These are phyloP conservation scores for Chrysoporthe deuterocubensis DNA, from an alignment of 2,329 filamentous ascomycete genomes.

Conservation along the genomic window DNA sequence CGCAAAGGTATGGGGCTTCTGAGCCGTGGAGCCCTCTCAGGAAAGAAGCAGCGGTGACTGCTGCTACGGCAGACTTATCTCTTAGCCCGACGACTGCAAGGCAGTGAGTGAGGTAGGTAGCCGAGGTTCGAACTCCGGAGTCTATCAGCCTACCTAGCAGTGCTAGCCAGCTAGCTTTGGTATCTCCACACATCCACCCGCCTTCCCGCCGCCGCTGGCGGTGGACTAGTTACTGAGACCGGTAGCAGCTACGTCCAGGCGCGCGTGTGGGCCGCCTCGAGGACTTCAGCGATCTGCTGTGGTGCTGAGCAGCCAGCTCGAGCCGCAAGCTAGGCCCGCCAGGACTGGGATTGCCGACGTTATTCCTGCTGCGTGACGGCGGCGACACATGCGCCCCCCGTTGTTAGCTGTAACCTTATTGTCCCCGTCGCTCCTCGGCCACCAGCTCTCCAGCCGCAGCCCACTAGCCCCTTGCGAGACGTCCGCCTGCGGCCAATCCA, in stretches of 20 bases:
- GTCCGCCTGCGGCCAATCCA: background rate
- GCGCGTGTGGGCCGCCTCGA: background rate
- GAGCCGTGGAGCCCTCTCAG: conserved; percentile 2
- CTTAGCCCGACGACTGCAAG: background rate
- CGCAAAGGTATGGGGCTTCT: background rate
- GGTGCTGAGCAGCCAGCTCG: conserved; percentile 1
- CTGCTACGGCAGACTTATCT: conserved; percentile 4
- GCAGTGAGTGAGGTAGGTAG: background rate
- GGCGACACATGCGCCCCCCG: conserved; percentile 16
- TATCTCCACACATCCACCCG: conserved; percentile 12
- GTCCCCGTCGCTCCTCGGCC: background rate
- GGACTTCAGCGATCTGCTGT: background rate
- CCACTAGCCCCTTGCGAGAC: background rate
- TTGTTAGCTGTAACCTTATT: conserved; percentile 26
- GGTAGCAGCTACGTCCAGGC: background rate
- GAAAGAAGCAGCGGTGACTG: conserved; percentile 15
- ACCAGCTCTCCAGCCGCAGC: background rate
- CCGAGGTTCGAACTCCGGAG: background rate
- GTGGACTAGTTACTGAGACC: background rate
- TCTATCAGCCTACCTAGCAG: background rate
- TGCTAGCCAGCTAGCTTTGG: background rate
- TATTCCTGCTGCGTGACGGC: conserved; percentile 20
- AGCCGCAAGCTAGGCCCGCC: conserved; percentile 3
- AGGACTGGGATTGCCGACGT: background rate
- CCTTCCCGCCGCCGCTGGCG: conserved; percentile 2